phyloP scores from a whole-genome alignment of 2,329 filamentous ascomycete species.

The Metarhizium rileyi region DNA sequence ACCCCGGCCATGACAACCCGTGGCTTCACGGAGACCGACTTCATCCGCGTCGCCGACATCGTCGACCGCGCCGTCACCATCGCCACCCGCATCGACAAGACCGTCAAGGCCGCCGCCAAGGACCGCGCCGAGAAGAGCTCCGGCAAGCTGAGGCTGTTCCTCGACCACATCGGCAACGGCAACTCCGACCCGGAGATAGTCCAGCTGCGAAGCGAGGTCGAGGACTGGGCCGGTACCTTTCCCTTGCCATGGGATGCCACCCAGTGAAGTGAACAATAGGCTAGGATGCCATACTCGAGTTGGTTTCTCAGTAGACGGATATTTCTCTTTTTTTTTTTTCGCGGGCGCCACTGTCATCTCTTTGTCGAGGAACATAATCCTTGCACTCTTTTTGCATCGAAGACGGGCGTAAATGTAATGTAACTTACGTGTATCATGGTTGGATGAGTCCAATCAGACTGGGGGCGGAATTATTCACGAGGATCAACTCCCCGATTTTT shows the following conservation, averaged over 20 bases:
- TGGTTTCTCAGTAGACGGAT: neutral
- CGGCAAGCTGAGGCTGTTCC: constrained; percentile 55
- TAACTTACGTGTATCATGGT: constrained; percentile 8
- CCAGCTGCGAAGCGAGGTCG: constrained; percentile 64
- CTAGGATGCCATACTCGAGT: no score
- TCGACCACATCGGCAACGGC: constrained; percentile 58
- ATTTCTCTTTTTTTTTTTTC: neutral
- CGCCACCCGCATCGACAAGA: constrained; percentile 64
- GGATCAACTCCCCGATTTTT: constrained; percentile 7
- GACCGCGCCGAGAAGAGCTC: constrained; percentile 57
- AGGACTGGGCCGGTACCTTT: constrained; percentile 69
- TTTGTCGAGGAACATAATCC: neutral
- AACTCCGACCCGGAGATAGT: constrained; percentile 61
- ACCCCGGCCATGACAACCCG: constrained; percentile 96
- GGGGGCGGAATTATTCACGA: neutral
- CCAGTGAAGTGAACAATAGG: constrained; percentile 10
- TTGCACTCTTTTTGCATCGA: neutral
- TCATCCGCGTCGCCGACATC: constrained; percentile 74
- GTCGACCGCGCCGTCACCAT: constrained; percentile 77
- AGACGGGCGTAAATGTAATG: constrained; percentile 6
- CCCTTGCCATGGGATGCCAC: constrained; percentile 55
- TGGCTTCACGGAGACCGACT: constrained; percentile 84
- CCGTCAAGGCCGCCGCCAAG: constrained; percentile 58
- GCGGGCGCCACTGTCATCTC: no score
- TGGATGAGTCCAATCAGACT: neutral